These are phyloP conservation scores for Hyphodiscus hymeniophilus DNA, from an alignment of 495 filamentous ascomycete species.

Conservation along the genomic window DNA sequence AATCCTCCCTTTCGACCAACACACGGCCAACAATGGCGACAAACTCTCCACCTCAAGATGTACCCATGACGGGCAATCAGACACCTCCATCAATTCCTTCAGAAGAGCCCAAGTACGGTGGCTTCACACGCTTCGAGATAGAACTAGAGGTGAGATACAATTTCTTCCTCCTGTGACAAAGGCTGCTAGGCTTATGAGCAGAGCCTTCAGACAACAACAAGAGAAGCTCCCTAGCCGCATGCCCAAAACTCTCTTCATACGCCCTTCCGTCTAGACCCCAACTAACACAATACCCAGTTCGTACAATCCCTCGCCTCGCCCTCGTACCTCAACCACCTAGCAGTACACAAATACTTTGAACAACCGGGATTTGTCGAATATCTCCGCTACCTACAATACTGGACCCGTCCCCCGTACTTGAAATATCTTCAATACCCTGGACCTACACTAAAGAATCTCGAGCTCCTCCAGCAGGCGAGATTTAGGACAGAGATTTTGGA, in stretches of 20 bases:
- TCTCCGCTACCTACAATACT: conserved; percentile 80
- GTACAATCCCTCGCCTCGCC: conserved; percentile 83
- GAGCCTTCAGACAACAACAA: no score
- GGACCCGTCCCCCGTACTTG: conserved; percentile 69
- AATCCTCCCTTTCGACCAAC: no score
- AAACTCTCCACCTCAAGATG: conserved; percentile 10
- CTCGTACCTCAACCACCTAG: conserved; percentile 75
- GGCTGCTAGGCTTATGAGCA: no score
- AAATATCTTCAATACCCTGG: conserved; percentile 77
- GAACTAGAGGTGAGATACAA: conserved; percentile 53
- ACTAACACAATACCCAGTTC: conserved; percentile 47
- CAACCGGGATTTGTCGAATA: conserved; percentile 69
- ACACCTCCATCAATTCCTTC: conserved; percentile 17
- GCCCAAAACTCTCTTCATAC: not conserved
- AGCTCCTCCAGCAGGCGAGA: conserved; percentile 72
- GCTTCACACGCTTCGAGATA: conserved; percentile 63
- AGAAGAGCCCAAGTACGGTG: conserved; percentile 47
- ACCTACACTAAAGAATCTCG: conserved; percentile 72
- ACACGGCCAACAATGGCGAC: conserved; percentile 9
- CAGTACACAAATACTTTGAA: conserved; percentile 42
- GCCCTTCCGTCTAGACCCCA: not conserved
- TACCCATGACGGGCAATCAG: conserved; percentile 22
- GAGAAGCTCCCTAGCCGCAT: no score
- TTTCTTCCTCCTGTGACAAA: not conserved
- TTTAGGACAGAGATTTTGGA: conserved; percentile 78